Conservation (phyloP, 2,329 filamentous ascomycete species). For the Fusarium sp. region DNA sequence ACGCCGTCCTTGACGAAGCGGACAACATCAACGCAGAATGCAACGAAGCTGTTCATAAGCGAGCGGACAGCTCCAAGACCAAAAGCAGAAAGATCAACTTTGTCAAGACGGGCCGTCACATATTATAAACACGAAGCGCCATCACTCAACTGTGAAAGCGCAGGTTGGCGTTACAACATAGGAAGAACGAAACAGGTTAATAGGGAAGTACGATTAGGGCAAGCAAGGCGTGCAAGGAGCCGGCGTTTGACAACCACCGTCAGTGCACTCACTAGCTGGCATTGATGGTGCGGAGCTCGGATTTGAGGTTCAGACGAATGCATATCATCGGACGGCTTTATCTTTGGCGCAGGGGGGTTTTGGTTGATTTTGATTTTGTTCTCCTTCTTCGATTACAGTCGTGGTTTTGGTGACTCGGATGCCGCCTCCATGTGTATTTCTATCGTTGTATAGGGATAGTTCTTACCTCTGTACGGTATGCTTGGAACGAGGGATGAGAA, state of each 20-base stretch:
- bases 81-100: not conserved
- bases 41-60: not conserved
- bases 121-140: not conserved
- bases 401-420: slow-evolving; percentile 13
- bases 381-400: slow-evolving; percentile 1
- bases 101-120: not conserved
- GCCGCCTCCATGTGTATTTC: slow-evolving; percentile 33
- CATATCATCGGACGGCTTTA: slow-evolving; percentile 47
- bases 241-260: slow-evolving; percentile 44
- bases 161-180: not conserved
- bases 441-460: slow-evolving; percentile 31
- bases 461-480: slow-evolving; percentile 18
- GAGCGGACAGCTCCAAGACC: not conserved
- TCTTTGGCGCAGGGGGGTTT: slow-evolving; percentile 46
- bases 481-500: slow-evolving; percentile 21
- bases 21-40: not conserved
- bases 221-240: slow-evolving; percentile 44
- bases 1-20: not conserved
- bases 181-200: slow-evolving; percentile 9
- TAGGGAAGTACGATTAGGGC: slow-evolving; percentile 18
- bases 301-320: slow-evolving; percentile 34
- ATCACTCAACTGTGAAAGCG: not conserved
- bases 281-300: slow-evolving; percentile 21
- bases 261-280: slow-evolving; percentile 25
- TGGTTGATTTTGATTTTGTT: slow-evolving; percentile 16